Base-by-base conservation (phyloP, 2,329 filamentous ascomycete species). In the Monosporascus sp. region DNA sequence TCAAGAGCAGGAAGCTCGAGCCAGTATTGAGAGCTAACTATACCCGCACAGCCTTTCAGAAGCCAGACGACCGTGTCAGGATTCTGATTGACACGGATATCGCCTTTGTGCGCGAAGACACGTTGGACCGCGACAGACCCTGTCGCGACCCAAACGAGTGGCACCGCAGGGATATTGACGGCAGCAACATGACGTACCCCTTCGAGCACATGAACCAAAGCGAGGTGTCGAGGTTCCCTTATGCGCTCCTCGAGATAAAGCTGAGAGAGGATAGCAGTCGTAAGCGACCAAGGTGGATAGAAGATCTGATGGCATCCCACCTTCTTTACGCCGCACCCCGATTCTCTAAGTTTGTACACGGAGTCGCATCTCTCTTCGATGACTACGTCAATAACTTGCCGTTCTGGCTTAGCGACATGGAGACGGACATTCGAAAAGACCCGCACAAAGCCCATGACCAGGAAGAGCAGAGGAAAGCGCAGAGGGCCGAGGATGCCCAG, bases 331-430 rank as follows among this genome's bases (percentile, higher is more conserved):
- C 91, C 46, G 86, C 89, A 0, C 90, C 92, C 1, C 85, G 88
- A 49, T 99, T 99, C 74, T 97, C 91, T 64, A 99, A 99, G 70
- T 99, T 97, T 63, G 88, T 96, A 2, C 93, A 99, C 64, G 94
- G 94, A 56, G 86, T 95, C 5, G 92, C 93, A 7, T 86, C 87
- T 39, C 79, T 99, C 2, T 97, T 97, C 62, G 94, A 97, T 65
- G 90, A 99, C 70, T 85, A 96, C 65, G 92, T 99, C 70, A 97
- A 97, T 73, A 92, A 85, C 57, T 85, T 97, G 65, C 94, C 94
- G 15, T 97, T 97, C 75, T 99, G 94, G 94, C 81, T 97, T 36
- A 87, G 87, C 63, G 89, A 96, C 57, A 79, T 97, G 44, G 93
- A 97, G 67, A 89, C 83, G 35, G 94, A 99, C 67, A 99, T 99